A percentile compares a stretch with the other conserved stretches of the same genome.
phyloP scores from a whole-genome alignment of 768 basidiomycete species.

The Porpolomopsis calyptriformis region DNA sequence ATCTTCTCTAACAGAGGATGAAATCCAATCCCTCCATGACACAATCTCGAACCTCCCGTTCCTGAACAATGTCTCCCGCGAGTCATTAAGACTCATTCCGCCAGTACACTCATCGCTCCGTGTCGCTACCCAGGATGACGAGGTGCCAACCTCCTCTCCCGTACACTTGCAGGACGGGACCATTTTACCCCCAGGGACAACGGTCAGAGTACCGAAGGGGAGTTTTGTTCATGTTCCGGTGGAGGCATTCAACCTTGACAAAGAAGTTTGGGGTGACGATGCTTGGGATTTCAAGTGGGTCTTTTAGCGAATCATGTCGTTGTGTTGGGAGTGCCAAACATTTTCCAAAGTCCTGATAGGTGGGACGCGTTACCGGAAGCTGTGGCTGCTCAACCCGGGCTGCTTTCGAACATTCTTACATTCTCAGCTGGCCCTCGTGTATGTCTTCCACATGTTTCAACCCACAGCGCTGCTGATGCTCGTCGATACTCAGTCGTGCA shows the following conservation, averaged over 20 bases:
- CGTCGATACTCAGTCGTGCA: slow-evolving; percentile 50
- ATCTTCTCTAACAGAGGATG: slow-evolving; percentile 47
- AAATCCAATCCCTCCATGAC: slow-evolving; percentile 49
- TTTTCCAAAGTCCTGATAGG: slow-evolving; percentile 53
- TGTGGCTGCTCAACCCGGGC: slow-evolving; percentile 56
- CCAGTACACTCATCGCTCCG: slow-evolving; percentile 77
- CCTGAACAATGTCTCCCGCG: slow-evolving; percentile 67
- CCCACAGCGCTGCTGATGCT: slow-evolving; percentile 3
- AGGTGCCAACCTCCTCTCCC: slow-evolving; percentile 59
- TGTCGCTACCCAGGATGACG: slow-evolving; percentile 68
- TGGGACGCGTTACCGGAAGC: slow-evolving; percentile 70
- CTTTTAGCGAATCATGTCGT: neutral
- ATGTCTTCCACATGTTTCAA: slow-evolving; percentile 24
- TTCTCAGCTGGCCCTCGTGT: slow-evolving; percentile 80
- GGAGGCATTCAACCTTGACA: slow-evolving; percentile 73
- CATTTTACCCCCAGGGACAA: slow-evolving; percentile 26
- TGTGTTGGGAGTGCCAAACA: neutral
- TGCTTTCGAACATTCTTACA: slow-evolving; percentile 59
- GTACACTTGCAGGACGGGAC: slow-evolving; percentile 41
- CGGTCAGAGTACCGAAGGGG: slow-evolving; percentile 51
- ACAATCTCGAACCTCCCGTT: slow-evolving; percentile 52
- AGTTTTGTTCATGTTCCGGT: slow-evolving; percentile 69
- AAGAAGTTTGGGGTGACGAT: slow-evolving; percentile 67
- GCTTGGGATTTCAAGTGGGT: slow-evolving; percentile 74
- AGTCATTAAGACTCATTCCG: slow-evolving; percentile 67